Evolutionary conservation across 225 moss, liverwort and hornwort genomes (phyloP), one percentile per base, ranked within the genome.

Genomic region (Polytrichum commune): DNA sequence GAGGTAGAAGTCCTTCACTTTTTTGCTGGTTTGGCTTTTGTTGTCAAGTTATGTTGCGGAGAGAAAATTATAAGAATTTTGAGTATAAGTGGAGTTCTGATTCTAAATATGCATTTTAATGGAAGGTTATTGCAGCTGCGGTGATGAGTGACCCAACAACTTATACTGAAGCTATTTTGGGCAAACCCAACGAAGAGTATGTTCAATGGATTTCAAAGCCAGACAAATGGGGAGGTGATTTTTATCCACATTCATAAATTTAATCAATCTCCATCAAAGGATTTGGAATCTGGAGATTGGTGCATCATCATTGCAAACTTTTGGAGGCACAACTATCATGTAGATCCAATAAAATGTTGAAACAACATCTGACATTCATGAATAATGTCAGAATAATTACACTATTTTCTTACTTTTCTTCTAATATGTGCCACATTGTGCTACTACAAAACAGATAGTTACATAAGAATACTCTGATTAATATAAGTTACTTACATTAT

Each of bases 171-270:
- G 98, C 89, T 8, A 88, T 98, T 72, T 66, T 98, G 70, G 95
- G 91, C 54, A 98, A 98, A 80, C 81, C 85, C 19, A 98, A 98
- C 79, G 76, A 87, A 68, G 95, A 93, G 25, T 98, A 95, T 62
- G 95, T 95, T 25, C 77, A 87, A 70, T 98, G 98, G 98, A 98
- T 98, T 78, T 82, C 93, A 26, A 82, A 90, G 82, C 93, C 98
- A 54, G 90, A 90, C 73, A 98, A 98, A 69, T 98, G 98, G 95
- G 98, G 98, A 95, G 98, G 95, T 92, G 61, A 65, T 77, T 68
- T 67, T 60, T 46, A 16, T 13, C 13, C 46, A 16, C 13, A 16
- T 46, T 46, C 46, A 13, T 46, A 46, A 46, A 3, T 46, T 46
- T 13, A 46, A 46, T 16, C 13, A 13, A 3, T 46, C 16, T 16